phyloP scores from a whole-genome alignment of 2,329 filamentous ascomycete species.

The Calonectria henricotiae region DNA sequence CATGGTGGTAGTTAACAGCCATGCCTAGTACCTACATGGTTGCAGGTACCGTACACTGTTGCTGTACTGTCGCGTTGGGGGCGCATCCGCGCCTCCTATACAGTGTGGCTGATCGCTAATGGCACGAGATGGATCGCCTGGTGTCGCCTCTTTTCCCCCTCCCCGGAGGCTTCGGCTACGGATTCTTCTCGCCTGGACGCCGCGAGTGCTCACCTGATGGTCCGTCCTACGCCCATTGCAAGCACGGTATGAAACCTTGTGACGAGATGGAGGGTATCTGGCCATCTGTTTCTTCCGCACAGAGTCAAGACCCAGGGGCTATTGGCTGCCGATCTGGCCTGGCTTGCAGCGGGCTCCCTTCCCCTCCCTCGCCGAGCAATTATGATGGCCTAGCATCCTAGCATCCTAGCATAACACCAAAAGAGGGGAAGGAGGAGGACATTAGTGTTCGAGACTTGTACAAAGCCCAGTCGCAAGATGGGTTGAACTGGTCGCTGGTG shows the following conservation, averaged over 20 bases:
- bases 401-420: not conserved
- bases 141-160: constrained; percentile 16
- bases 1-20: constrained; percentile 22
- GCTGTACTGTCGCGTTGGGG: constrained; percentile 19
- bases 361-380: constrained; percentile 29
- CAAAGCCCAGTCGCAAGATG: not conserved
- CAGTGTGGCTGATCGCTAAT: constrained; percentile 39
- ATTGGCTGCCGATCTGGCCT: constrained; percentile 37
- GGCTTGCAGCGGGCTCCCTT: constrained; percentile 22
- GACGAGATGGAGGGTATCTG: constrained; percentile 46
- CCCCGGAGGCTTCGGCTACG: constrained; percentile 51
- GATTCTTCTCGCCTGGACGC: constrained; percentile 45
- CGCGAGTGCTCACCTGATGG: constrained; percentile 51
- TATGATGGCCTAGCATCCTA: not conserved
- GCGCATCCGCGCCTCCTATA: not conserved
- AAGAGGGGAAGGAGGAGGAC: not conserved
- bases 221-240: constrained; percentile 38
- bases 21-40: constrained; percentile 23
- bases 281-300: constrained; percentile 32
- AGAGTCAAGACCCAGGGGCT: constrained; percentile 26
- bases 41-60: constrained; percentile 34
- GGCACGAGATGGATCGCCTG: constrained; percentile 43
- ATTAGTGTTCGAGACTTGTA: constrained; percentile 31
- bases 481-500: constrained; percentile 10
- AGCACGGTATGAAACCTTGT: constrained; percentile 51